A percentile compares a stretch with the other conserved stretches of the same genome.
Conservation (phyloP, 805 yeast genomes). For the Dipodascus albidus region DNA sequence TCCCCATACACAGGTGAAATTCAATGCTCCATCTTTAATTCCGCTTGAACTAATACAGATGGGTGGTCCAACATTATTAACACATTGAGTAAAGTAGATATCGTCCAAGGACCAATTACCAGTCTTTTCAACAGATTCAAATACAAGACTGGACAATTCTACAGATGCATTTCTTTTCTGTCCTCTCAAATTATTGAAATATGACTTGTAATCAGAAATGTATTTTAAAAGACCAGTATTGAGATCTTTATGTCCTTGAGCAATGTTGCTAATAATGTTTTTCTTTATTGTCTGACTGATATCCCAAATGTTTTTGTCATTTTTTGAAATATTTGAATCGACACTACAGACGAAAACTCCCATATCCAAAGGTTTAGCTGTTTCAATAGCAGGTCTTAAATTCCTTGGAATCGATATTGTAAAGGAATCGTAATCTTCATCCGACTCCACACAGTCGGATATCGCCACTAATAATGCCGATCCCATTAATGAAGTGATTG, state of each 20-base stretch:
- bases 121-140: neutral
- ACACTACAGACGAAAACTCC: neutral
- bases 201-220: neutral
- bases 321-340: neutral
- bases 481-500: neutral
- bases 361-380: neutral
- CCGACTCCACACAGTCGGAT: neutral
- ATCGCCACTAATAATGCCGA: neutral
- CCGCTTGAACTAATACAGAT: neutral
- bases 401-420: neutral
- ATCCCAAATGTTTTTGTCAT: neutral
- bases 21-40: neutral
- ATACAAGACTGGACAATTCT: neutral
- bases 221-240: neutral
- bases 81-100: neutral
- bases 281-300: neutral
- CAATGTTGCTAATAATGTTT: neutral
- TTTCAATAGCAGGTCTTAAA: neutral
- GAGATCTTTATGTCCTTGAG: neutral
- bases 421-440: neutral
- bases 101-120: neutral
- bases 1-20: neutral
- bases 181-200: neutral
- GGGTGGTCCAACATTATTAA: neutral
- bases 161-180: neutral